Conservation (phyloP, 2,329 filamentous ascomycete genomes). For the Chrysoporthe deuterocubensis region DNA sequence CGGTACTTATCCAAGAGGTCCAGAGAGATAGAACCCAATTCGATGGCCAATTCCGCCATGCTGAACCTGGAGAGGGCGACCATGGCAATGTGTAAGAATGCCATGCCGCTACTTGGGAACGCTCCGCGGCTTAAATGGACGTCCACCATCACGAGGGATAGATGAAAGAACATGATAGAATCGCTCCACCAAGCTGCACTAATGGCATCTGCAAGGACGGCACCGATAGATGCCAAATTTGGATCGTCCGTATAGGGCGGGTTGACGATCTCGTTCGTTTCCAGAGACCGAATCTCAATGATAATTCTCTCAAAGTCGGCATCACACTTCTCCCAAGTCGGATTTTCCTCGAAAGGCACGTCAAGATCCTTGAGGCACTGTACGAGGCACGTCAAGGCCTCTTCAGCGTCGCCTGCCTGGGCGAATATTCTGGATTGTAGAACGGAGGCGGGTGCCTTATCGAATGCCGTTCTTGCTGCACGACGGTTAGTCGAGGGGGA, state of each 20-base stretch:
- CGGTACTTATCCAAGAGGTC: constrained; percentile 66
- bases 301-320: constrained; percentile 68
- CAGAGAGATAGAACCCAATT: constrained; percentile 66
- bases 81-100: constrained; percentile 69
- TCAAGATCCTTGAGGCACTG: constrained; percentile 73
- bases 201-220: constrained; percentile 71
- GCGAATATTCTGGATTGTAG: constrained; percentile 79
- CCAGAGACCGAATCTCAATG: constrained; percentile 62
- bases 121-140: constrained; percentile 66
- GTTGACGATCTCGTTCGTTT: constrained; percentile 50
- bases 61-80: constrained; percentile 72
- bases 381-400: constrained; percentile 72
- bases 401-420: constrained; percentile 71
- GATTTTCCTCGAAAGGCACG: constrained; percentile 66
- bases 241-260: constrained; percentile 52
- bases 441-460: constrained; percentile 84
- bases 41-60: constrained; percentile 69
- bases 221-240: constrained; percentile 65
- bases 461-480: constrained; percentile 65
- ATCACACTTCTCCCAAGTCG: constrained; percentile 79
- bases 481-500: not conserved
- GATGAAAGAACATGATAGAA: constrained; percentile 72
- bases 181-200: constrained; percentile 77
- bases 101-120: constrained; percentile 71
- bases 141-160: constrained; percentile 68